Evolutionary conservation across 345 rosid genomes (phyloP).

Genomic region (Dovyalis caffra): DNA sequence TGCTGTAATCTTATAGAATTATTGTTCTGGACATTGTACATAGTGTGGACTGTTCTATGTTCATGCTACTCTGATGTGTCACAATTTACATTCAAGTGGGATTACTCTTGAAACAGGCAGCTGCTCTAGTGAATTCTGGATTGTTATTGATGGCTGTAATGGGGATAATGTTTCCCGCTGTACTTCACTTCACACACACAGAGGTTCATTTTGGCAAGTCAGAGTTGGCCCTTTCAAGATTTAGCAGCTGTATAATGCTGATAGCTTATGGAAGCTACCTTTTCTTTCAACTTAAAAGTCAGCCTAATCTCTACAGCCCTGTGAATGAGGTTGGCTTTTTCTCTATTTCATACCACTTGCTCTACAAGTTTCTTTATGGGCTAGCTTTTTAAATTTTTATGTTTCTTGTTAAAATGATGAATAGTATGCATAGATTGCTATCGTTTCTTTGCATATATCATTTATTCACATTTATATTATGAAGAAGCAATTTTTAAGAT

Average conservation of each 20-base stretch:
- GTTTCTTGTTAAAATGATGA: no score
- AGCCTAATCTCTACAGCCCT: constrained; percentile 39
- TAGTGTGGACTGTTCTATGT: background rate
- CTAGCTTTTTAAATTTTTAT: background rate
- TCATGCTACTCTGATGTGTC: constrained; percentile 13
- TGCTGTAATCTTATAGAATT: background rate
- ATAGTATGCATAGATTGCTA: no score
- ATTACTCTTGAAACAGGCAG: constrained; percentile 42
- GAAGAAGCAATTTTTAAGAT: no score
- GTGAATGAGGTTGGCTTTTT: constrained; percentile 48
- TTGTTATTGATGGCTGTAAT: constrained; percentile 88
- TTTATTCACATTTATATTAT: no score
- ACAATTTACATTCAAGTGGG: no score
- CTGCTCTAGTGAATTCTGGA: constrained; percentile 73
- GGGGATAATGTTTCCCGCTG: constrained; percentile 86
- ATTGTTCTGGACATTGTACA: background rate
- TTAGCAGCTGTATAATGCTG: constrained; percentile 87
- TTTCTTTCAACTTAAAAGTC: constrained; percentile 67
- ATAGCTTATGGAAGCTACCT: constrained; percentile 78
- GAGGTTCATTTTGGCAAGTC: constrained; percentile 75
- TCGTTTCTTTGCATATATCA: no score
- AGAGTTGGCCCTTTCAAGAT: constrained; percentile 83
- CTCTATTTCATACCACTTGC: background rate
- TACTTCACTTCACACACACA: constrained; percentile 74
- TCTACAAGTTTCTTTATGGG: background rate